phyloP scores from a whole-genome alignment of 805 yeast species.

The Nakazawaea ishiwadae region DNA sequence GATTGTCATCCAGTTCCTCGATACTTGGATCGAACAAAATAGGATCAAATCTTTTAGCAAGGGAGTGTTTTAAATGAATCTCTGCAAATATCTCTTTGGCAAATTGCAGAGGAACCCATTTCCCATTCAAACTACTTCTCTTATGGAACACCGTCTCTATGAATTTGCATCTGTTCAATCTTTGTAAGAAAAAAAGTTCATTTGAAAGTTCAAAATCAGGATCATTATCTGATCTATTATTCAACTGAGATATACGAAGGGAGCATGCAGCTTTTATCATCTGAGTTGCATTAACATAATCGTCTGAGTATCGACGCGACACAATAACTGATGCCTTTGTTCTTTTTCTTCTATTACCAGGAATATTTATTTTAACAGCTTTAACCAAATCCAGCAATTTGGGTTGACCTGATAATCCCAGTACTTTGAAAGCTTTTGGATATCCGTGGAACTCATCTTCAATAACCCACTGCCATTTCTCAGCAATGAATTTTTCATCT shows the following conservation, averaged over 20 bases:
- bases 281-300: conserved; percentile 19
- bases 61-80: conserved; percentile 1
- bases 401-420: conserved; percentile 14
- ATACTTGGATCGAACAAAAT: conserved; percentile 1
- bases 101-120: conserved; percentile 21
- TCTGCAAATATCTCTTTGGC: conserved; percentile 16
- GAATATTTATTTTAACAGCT: background rate
- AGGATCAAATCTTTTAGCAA: background rate
- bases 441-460: background rate
- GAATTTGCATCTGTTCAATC: conserved; percentile 14
- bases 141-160: conserved; percentile 17
- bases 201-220: conserved; percentile 21
- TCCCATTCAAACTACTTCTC: conserved; percentile 17
- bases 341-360: background rate
- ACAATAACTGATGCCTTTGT: conserved; percentile 4
- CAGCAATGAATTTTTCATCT: conserved; percentile 1
- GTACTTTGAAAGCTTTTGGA: background rate
- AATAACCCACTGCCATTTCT: background rate
- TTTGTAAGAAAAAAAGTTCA: conserved; percentile 22
- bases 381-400: background rate
- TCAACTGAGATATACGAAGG: conserved; percentile 16
- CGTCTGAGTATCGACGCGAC: conserved; percentile 20
- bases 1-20: background rate
- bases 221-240: conserved; percentile 17
- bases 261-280: conserved; percentile 16